Evolutionary conservation across 1,284 basidiomycete species (phyloP).

Genomic region (Cutaneotrichosporon sp.): DNA sequence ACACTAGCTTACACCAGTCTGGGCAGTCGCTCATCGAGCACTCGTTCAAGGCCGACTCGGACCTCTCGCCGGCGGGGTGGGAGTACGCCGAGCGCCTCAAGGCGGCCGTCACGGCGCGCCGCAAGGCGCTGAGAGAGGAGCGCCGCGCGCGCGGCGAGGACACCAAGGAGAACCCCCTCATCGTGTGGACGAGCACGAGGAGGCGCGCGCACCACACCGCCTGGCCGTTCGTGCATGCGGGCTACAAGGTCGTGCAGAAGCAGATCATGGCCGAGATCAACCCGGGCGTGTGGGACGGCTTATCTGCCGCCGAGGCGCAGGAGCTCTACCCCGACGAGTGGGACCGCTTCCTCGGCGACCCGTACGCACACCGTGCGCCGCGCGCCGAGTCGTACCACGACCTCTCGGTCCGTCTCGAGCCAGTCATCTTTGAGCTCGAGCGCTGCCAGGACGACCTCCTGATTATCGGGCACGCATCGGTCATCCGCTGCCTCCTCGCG

Average conservation of each 20-base stretch:
- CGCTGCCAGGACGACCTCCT: conserved; percentile 73
- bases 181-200: conserved; percentile 95
- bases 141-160: conserved; percentile 61
- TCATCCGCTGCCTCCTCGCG: conserved; percentile 90
- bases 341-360: conserved; percentile 87
- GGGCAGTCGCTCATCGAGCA: conserved; percentile 97
- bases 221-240: conserved; percentile 79
- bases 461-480: conserved; percentile 87
- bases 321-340: conserved; percentile 92
- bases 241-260: conserved; percentile 84
- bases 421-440: conserved; percentile 80
- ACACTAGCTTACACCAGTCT: conserved; percentile 63
- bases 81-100: conserved; percentile 87
- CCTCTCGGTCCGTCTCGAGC: conserved; percentile 75
- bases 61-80: conserved; percentile 91
- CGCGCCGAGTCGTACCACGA: conserved; percentile 94
- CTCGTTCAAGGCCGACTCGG: conserved; percentile 97
- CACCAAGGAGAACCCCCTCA: conserved; percentile 64
- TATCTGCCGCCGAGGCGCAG: conserved; percentile 85
- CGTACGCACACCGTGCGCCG: conserved; percentile 89
- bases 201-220: conserved; percentile 91
- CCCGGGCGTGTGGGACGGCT: conserved; percentile 93
- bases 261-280: conserved; percentile 98
- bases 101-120: conserved; percentile 77
- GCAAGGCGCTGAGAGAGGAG: conserved; percentile 60